Base-by-base conservation (phyloP, 306 rosid species). In the Vicia sativa region DNA sequence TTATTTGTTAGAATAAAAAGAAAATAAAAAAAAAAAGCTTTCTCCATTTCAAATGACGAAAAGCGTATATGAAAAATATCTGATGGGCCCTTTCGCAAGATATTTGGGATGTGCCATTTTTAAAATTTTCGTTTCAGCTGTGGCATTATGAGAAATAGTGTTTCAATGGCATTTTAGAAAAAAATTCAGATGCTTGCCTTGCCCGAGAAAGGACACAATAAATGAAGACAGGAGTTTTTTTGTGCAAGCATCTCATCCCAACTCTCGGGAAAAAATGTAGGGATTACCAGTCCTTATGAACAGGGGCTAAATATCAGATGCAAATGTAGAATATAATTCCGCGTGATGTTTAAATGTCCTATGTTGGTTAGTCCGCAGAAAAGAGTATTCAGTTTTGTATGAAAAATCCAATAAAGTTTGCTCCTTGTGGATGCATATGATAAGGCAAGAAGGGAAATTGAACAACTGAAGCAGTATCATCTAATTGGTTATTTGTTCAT, bases 221-320 rank as follows among this genome's bases (percentile, higher is more conserved):
- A 80, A 89, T 23, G 83, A 88, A 67, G 86, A 81, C 80, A 15
- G 84, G 84, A 77, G 83, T 85, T 83, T 1, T 78, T 84, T 86
- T 54, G 50, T 52, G 78, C 78, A 65, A 85, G 65, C 84, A 64
- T 59, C 78, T 62, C 85, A 64, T 55, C 77, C 58, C 59, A 74
- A 77, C 35, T 69, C 50, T 69, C 50, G 70, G 25, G 72, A 57
- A 73, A 29, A 29, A 37, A 67, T 58, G 72, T 72, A 77, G 85
- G 82, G 79, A 74, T 71, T 68, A 25, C 29, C 79, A 80, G 79
- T 43, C 86, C 84, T 37, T 79, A 62, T 65, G 88, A 57, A 71
- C 91, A 70, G 62, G 71, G 87, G 85, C 92, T 65, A 29, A 29
- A 29, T 35, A 78, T 25, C 37, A 81, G 85, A 78, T 84, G 44